phyloP scores from a whole-genome alignment of 2,329 filamentous ascomycete species.

The Orbilia javanica region DNA sequence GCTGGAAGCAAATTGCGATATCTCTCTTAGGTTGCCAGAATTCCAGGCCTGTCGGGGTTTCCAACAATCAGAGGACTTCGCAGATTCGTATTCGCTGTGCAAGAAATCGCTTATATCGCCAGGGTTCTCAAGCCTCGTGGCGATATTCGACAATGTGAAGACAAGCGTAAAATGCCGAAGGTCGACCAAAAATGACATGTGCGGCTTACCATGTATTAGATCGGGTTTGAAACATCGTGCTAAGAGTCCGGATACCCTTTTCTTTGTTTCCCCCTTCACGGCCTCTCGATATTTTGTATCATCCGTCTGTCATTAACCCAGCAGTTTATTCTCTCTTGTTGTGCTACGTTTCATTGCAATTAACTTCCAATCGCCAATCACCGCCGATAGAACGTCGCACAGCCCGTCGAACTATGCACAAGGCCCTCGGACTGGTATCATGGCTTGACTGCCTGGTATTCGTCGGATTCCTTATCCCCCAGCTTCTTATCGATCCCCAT shows the following conservation, averaged over 20 bases:
- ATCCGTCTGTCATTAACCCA: not conserved
- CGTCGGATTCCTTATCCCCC: conserved; percentile 76
- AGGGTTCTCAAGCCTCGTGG: conserved; percentile 25
- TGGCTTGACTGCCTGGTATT: conserved; percentile 82
- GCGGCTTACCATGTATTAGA: not conserved
- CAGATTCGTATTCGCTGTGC: conserved; percentile 15
- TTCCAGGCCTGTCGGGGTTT: conserved; percentile 1
- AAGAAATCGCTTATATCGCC: conserved; percentile 23
- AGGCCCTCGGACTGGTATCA: conserved; percentile 81
- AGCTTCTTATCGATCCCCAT: conserved; percentile 73
- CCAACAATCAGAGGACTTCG: not conserved
- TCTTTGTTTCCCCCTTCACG: not conserved
- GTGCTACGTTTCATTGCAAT: conserved; percentile 3
- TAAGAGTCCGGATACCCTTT: not conserved
- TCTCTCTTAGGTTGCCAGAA: not conserved
- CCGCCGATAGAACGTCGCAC: not conserved
- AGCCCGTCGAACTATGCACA: conserved; percentile 64
- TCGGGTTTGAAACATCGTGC: conserved; percentile 11
- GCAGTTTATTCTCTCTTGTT: not conserved
- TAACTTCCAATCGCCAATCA: not conserved
- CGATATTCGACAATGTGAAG: conserved; percentile 11
- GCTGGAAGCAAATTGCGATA: not conserved
- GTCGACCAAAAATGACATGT: conserved; percentile 3
- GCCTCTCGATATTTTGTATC: not conserved
- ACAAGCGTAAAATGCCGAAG: conserved; percentile 43